phyloP scores from a whole-genome alignment of 169 alveolate genomes.

The Eimeria sp. region DNA sequence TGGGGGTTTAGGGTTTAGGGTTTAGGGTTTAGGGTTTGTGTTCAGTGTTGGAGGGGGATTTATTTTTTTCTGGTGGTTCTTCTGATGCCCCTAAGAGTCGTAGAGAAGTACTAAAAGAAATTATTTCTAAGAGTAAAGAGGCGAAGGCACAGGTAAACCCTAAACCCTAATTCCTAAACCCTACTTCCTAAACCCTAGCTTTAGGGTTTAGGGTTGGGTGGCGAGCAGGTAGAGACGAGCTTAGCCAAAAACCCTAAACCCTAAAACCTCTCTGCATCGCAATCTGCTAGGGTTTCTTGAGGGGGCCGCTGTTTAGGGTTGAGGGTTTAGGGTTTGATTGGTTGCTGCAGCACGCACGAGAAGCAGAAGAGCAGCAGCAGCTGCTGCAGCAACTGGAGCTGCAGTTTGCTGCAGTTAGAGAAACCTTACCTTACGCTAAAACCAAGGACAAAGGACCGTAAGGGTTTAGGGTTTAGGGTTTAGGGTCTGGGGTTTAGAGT shows the following conservation, averaged over 20 bases:
- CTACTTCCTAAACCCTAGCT: no score
- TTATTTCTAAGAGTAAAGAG: no score
- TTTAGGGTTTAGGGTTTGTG: no score
- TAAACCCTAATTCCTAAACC: no score
- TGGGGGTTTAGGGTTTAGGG: no score
- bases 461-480: conserved; percentile 44
- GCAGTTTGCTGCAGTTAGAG: conserved; percentile 34
- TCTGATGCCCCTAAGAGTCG: no score
- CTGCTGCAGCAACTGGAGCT: conserved; percentile 37
- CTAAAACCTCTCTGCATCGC: not conserved
- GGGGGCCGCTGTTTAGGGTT: not conserved
- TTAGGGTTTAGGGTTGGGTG: no score
- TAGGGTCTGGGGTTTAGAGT: conserved; percentile 5
- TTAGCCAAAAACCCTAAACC: not conserved
- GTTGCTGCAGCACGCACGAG: conserved; percentile 20
- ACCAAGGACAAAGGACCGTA: conserved; percentile 28
- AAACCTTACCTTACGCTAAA: not conserved
- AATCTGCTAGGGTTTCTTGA: not conserved
- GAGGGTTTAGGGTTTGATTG: conserved; percentile 32
- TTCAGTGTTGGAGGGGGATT: no score
- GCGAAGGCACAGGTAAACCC: no score
- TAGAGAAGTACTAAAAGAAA: no score
- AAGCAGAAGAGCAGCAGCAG: conserved; percentile 61
- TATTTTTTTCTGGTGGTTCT: no score
- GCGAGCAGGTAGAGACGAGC: no score